phyloP scores from a whole-genome alignment of 2,329 filamentous ascomycete genomes.

The Grosmannia huntii region DNA sequence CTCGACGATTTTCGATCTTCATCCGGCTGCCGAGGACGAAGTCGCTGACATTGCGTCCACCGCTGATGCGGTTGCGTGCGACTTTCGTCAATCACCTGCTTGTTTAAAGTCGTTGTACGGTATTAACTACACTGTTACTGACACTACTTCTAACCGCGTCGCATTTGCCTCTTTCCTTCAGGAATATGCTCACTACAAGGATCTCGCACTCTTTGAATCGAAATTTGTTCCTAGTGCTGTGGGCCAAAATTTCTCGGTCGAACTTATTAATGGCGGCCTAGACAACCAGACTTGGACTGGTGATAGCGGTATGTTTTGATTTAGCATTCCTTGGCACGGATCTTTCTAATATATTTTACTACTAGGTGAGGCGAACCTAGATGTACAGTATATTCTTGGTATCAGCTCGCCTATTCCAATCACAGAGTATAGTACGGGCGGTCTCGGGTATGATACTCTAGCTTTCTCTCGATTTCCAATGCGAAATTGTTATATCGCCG shows the following conservation, averaged over 20 bases:
- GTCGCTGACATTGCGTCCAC: slow-evolving; percentile 9
- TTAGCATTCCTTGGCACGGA: too few relatives aligned
- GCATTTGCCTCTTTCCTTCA: slow-evolving; percentile 31
- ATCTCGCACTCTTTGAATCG: slow-evolving; percentile 36
- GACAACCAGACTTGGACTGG: slow-evolving; percentile 30
- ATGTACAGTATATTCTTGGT: slow-evolving; percentile 47
- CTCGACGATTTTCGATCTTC: slow-evolving; percentile 25
- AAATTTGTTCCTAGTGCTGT: slow-evolving; percentile 38
- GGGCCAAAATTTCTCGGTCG: slow-evolving; percentile 40
- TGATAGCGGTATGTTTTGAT: slow-evolving; percentile 18
- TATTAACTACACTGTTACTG: slow-evolving; percentile 23
- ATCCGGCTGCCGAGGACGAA: slow-evolving; percentile 14
- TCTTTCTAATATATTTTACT: slow-evolving; percentile 9
- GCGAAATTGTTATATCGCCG: not conserved
- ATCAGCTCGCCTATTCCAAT: slow-evolving; percentile 42
- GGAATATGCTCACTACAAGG: slow-evolving; percentile 33
- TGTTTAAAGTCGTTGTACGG: slow-evolving; percentile 38
- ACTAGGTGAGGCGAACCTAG: slow-evolving; percentile 47
- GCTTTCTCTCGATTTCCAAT: not conserved
- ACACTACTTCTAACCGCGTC: slow-evolving; percentile 19
- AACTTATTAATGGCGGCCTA: slow-evolving; percentile 41
- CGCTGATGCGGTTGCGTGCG: slow-evolving; percentile 13
- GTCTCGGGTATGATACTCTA: slow-evolving; percentile 26
- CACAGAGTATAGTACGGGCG: slow-evolving; percentile 46
- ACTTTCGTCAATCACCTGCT: slow-evolving; percentile 31